Percentiles rank a stretch among this genome's conserved stretches.
Conservation (phyloP, 2,329 filamentous ascomycete genomes). For the Penicillium sp. region DNA sequence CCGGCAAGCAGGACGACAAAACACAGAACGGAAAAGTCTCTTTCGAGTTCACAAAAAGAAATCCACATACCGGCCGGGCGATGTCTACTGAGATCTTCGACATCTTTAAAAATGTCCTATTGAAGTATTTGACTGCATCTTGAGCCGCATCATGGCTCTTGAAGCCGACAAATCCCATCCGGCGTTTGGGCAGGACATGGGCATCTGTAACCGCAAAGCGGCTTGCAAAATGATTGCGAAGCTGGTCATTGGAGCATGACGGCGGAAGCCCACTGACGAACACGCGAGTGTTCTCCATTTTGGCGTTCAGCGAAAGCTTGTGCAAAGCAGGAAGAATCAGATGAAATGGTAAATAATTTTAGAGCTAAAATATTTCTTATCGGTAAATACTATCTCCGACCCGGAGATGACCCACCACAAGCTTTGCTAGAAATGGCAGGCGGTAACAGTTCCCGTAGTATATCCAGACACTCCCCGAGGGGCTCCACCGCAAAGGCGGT, state of each 20-base stretch:
- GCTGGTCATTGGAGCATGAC: slow-evolving; percentile 79
- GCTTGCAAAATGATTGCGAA: slow-evolving; percentile 84
- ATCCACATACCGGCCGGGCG: slow-evolving; percentile 72
- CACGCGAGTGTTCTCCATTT: slow-evolving; percentile 77
- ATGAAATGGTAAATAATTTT: slow-evolving; percentile 24
- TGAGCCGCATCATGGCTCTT: slow-evolving; percentile 78
- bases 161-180: slow-evolving; percentile 96
- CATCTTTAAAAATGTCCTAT: slow-evolving; percentile 93
- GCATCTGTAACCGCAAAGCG: slow-evolving; percentile 83
- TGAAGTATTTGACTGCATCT: slow-evolving; percentile 90
- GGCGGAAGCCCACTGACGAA: slow-evolving; percentile 78
- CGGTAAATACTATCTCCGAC: not conserved
- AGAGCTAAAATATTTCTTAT: not conserved
- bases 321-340: slow-evolving; percentile 32
- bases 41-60: slow-evolving; percentile 4
- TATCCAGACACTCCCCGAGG: not conserved
- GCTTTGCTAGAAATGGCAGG: slow-evolving; percentile 5
- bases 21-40: slow-evolving; percentile 18
- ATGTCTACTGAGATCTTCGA: slow-evolving; percentile 90
- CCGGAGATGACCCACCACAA: not conserved
- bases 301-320: slow-evolving; percentile 30
- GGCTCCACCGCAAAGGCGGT: slow-evolving; percentile 16
- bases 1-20: slow-evolving; percentile 23
- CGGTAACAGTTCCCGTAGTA: slow-evolving; percentile 17
- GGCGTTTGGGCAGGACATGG: slow-evolving; percentile 84